Percentiles rank a stretch among this genome's conserved stretches.
Conservation (phyloP, 148 eudicot species). For the Fagopyrum tataricum region DNA sequence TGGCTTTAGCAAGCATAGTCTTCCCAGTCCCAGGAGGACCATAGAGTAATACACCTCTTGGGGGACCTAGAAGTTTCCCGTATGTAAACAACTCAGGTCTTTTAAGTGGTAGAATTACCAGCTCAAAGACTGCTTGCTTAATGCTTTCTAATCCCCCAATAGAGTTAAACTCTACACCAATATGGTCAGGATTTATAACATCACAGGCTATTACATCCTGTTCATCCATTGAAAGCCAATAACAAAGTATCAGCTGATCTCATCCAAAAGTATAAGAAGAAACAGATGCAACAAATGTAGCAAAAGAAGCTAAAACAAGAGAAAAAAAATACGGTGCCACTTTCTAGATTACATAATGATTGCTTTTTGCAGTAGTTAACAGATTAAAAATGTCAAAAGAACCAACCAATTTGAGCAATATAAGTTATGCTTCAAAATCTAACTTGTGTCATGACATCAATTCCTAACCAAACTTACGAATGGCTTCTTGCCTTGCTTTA, state of each 20-base stretch:
- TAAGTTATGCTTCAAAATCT: background rate
- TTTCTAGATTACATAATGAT: no score
- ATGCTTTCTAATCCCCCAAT: slow-evolving; percentile 87
- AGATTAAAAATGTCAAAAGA: no score
- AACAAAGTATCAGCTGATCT: background rate
- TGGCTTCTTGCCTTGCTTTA: background rate
- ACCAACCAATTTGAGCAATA: background rate
- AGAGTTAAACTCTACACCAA: slow-evolving; percentile 70
- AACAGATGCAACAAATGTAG: background rate
- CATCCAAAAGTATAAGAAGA: background rate
- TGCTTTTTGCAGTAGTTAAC: no score
- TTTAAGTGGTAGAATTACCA: slow-evolving; percentile 80
- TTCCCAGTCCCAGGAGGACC: slow-evolving; percentile 99
- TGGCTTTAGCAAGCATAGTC: slow-evolving; percentile 99
- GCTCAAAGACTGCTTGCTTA: slow-evolving; percentile 67
- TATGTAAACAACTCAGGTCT: slow-evolving; percentile 80
- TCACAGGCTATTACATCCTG: slow-evolving; percentile 94
- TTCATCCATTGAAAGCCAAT: background rate
- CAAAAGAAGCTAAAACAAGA: background rate
- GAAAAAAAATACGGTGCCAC: background rate
- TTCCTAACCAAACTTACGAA: background rate
- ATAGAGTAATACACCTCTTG: slow-evolving; percentile 82
- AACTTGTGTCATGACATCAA: background rate
- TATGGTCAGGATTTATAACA: slow-evolving; percentile 84
- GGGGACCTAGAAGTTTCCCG: slow-evolving; percentile 86